phyloP scores from a whole-genome alignment of 257 asterid species.

The Nyctanthes arbortristis region DNA sequence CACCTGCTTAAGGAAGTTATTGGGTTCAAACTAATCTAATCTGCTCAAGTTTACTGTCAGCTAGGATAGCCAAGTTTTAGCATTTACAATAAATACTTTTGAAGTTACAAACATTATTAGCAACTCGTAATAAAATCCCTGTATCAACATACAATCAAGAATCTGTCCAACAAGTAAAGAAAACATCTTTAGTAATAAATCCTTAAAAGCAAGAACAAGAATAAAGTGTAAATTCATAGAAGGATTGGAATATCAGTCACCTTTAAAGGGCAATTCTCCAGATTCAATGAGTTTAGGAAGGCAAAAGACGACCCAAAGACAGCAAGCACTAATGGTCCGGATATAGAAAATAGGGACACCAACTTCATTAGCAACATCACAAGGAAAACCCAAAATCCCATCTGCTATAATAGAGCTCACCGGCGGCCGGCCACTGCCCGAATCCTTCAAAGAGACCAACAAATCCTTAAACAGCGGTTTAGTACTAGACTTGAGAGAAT shows the following conservation, averaged over 20 bases:
- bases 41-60: too few relatives aligned
- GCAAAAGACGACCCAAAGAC: conserved; percentile 45
- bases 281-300: conserved; percentile 37
- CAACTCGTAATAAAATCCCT: too few relatives aligned
- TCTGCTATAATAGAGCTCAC: conserved; percentile 45
- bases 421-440: not conserved
- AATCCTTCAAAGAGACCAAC: conserved; percentile 15
- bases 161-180: too few relatives aligned
- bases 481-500: conserved; percentile 38
- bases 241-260: conserved; percentile 19
- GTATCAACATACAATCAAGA: too few relatives aligned
- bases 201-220: not conserved
- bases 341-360: conserved; percentile 41
- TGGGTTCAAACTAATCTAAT: too few relatives aligned
- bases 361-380: conserved; percentile 47
- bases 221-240: too few relatives aligned
- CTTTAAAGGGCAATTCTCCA: conserved; percentile 44
- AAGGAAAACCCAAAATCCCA: conserved; percentile 41
- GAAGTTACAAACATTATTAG: too few relatives aligned
- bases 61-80: too few relatives aligned
- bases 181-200: not conserved
- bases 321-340: conserved; percentile 52
- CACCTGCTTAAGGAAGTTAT: too few relatives aligned
- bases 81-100: too few relatives aligned
- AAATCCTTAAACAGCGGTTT: conserved; percentile 48